Percentiles rank a stretch among this genome's conserved stretches.
Conservation (phyloP, 2,329 filamentous ascomycete genomes). For the Exophiala calicioides region DNA sequence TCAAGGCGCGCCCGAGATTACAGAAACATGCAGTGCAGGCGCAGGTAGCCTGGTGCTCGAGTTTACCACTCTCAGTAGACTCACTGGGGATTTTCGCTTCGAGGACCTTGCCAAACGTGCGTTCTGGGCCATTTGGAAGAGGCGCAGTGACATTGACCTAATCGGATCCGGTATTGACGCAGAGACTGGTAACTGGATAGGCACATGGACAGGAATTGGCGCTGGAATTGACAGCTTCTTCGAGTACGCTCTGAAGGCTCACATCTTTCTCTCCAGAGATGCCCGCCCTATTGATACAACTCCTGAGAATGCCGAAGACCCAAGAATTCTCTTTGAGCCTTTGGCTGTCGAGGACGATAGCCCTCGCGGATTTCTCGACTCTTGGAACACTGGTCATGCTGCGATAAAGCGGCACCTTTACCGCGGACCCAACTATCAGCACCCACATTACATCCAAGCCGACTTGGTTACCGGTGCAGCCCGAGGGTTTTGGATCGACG, state of each 20-base stretch:
- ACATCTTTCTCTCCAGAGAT: slow-evolving; percentile 83
- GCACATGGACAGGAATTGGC: slow-evolving; percentile 87
- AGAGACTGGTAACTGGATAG: slow-evolving; percentile 86
- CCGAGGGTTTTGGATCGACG: slow-evolving; percentile 93
- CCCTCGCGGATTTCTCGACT: slow-evolving; percentile 73
- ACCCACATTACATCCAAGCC: slow-evolving; percentile 90
- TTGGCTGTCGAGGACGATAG: slow-evolving; percentile 67
- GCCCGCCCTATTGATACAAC: slow-evolving; percentile 39
- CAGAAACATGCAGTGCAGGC: slow-evolving; percentile 94
- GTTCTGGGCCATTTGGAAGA: slow-evolving; percentile 96
- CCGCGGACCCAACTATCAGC: slow-evolving; percentile 69
- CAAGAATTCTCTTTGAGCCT: slow-evolving; percentile 66
- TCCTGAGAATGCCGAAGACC: slow-evolving; percentile 49
- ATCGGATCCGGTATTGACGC: slow-evolving; percentile 91
- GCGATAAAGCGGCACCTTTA: slow-evolving; percentile 92
- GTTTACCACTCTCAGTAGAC: slow-evolving; percentile 83
- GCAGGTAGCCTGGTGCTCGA: slow-evolving; percentile 95
- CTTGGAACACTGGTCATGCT: slow-evolving; percentile 82
- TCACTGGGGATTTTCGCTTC: slow-evolving; percentile 84
- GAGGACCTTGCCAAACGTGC: slow-evolving; percentile 86
- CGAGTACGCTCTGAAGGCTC: slow-evolving; percentile 93
- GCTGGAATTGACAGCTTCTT: slow-evolving; percentile 98
- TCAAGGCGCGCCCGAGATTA: slow-evolving; percentile 65
- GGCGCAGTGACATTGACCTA: slow-evolving; percentile 79
- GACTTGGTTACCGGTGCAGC: slow-evolving; percentile 86